phyloP scores from a whole-genome alignment of 2,329 filamentous ascomycete genomes.

The Apiospora arundinis region DNA sequence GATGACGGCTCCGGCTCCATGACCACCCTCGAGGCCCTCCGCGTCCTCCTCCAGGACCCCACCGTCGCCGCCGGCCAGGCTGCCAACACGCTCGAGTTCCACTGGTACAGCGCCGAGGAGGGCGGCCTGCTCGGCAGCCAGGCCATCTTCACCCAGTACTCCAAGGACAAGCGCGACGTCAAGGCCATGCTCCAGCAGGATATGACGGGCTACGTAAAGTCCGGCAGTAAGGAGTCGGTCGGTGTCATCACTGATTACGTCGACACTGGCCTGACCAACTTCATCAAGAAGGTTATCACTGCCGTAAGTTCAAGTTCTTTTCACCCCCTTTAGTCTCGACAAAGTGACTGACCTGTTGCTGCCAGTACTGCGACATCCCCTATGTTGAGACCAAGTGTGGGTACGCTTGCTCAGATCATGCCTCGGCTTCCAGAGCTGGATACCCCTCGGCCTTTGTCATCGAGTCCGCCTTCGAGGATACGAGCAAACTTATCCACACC shows the following conservation, averaged over 20 bases:
- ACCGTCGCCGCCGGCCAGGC: conserved; percentile 67
- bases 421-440: conserved; percentile 69
- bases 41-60: conserved; percentile 70
- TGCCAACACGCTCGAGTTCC: conserved; percentile 80
- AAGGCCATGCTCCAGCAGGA: conserved; percentile 53
- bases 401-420: conserved; percentile 71
- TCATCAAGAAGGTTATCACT: conserved; percentile 46
- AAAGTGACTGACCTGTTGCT: not conserved
- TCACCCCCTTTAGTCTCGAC: not conserved
- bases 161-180: conserved; percentile 40
- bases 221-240: conserved; percentile 38
- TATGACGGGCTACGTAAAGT: conserved; percentile 48
- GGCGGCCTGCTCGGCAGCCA: conserved; percentile 79
- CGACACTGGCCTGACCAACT: conserved; percentile 43
- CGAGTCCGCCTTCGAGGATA: conserved; percentile 64
- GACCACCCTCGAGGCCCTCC: conserved; percentile 79
- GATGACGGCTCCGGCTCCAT: conserved; percentile 81
- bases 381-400: conserved; percentile 57
- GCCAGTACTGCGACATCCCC: conserved; percentile 45
- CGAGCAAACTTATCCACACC: conserved; percentile 75
- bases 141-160: conserved; percentile 48
- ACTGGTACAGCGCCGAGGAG: conserved; percentile 87
- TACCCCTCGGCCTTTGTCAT: conserved; percentile 71
- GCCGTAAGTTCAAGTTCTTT: conserved; percentile 29
- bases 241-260: conserved; percentile 50